phyloP scores from a whole-genome alignment of 441 rosid genomes.

The Populus hybrid region DNA sequence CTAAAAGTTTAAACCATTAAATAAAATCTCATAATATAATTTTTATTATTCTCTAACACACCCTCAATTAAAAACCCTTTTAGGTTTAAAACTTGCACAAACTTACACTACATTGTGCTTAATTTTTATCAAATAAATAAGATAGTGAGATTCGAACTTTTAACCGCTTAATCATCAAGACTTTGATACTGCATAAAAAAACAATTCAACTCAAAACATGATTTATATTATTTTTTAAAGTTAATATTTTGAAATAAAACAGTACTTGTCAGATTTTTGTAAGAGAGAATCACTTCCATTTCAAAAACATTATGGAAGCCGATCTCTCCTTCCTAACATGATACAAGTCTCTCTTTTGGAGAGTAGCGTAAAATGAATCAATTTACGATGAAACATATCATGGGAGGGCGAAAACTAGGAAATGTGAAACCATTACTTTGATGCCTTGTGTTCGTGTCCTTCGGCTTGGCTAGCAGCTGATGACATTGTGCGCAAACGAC shows the following conservation, averaged over 20 bases:
- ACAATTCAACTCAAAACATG: no score
- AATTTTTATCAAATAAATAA: no score
- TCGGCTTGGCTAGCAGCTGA: slow-evolving; percentile 56
- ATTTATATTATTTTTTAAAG: no score
- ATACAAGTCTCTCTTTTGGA: neutral
- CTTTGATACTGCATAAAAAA: no score
- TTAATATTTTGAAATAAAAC: neutral
- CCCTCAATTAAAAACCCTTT: rapidly evolving
- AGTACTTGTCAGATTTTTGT: neutral
- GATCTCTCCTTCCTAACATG: slow-evolving; percentile 10
- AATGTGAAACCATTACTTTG: slow-evolving; percentile 39
- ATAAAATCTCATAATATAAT: no score
- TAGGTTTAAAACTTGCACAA: rapidly evolving
- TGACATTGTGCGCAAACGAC: slow-evolving; percentile 70
- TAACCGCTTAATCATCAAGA: no score
- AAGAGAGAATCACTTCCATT: slow-evolving; percentile 34
- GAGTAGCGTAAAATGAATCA: slow-evolving; percentile 23
- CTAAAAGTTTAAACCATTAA: no score
- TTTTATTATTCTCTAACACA: no score
- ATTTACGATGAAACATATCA: slow-evolving; percentile 8
- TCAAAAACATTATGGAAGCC: slow-evolving; percentile 42
- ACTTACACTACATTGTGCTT: rapidly evolving
- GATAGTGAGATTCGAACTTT: rapidly evolving
- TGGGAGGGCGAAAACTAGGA: neutral
- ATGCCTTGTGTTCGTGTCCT: slow-evolving; percentile 51